phyloP scores from a whole-genome alignment of 495 filamentous ascomycete species.

The Sporormia fimetaria region DNA sequence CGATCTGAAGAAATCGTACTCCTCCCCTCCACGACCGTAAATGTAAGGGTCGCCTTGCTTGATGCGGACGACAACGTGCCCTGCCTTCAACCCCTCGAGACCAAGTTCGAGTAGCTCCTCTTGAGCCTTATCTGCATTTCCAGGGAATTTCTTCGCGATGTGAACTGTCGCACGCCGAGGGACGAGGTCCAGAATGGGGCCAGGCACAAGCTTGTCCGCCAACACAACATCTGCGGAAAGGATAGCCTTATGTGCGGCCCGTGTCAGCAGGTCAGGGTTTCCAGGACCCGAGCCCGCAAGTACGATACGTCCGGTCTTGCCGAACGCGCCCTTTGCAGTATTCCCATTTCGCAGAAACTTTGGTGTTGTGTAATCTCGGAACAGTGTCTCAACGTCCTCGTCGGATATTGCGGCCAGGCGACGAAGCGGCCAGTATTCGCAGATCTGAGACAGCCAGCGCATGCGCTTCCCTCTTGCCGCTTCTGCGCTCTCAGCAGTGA shows the following conservation, averaged over 20 bases:
- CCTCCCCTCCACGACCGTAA: constrained; percentile 88
- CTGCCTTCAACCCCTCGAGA: constrained; percentile 55
- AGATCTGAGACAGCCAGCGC: constrained; percentile 90
- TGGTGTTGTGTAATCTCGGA: constrained; percentile 49
- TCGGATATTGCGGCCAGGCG: constrained; percentile 70
- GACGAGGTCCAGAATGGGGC: constrained; percentile 74
- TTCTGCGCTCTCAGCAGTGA: constrained; percentile 59
- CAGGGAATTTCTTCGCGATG: constrained; percentile 95
- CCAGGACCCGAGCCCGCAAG: constrained; percentile 91
- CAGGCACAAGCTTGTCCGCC: constrained; percentile 91
- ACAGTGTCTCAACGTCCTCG: constrained; percentile 59
- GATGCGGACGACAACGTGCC: constrained; percentile 70
- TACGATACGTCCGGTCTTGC: constrained; percentile 53
- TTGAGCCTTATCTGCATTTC: constrained; percentile 89
- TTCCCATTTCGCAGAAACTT: constrained; percentile 13
- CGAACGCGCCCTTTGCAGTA: constrained; percentile 8
- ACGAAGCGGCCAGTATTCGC: constrained; percentile 94
- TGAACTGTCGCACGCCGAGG: constrained; percentile 80
- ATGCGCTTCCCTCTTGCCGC: constrained; percentile 70
- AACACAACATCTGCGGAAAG: constrained; percentile 74
- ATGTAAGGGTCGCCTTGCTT: constrained; percentile 97
- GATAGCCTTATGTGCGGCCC: constrained; percentile 80
- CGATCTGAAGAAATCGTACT: constrained; percentile 70
- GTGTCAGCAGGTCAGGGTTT: constrained; percentile 80
- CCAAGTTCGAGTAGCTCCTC: constrained; percentile 78